Conservation (phyloP, 306 rosid genomes). For the Prunus davidiana region DNA sequence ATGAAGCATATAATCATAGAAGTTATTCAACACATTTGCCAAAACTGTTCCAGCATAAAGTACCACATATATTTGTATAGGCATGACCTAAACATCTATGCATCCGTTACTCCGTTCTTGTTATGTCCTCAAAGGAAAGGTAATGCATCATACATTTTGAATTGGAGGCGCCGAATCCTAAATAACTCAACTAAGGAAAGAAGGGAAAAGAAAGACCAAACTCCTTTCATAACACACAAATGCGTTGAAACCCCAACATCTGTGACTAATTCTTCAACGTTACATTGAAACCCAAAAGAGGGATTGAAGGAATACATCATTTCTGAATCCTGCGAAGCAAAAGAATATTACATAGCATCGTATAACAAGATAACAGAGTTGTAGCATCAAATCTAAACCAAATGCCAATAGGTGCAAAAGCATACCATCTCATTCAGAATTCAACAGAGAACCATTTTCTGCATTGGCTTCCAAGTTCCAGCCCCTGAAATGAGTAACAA, state of each 20-base stretch:
- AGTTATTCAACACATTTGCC: too few species aligned
- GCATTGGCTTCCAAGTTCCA: slow-evolving; percentile 63
- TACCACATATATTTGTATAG: not conserved
- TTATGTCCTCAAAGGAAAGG: not conserved
- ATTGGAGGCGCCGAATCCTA: not conserved
- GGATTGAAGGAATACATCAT: not conserved
- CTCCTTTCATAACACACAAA: not conserved
- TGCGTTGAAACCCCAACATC: not conserved
- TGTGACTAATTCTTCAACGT: not conserved
- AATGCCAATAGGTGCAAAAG: not conserved
- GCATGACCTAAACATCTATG: not conserved
- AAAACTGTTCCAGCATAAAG: too few species aligned
- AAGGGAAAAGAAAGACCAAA: not conserved
- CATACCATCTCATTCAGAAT: slow-evolving; percentile 44
- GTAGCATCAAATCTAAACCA: slow-evolving; percentile 15
- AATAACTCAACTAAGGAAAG: not conserved
- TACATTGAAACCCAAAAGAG: not conserved
- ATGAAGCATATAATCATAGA: not conserved
- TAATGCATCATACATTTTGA: not conserved
- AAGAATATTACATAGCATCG: not conserved
- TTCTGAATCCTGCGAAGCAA: not conserved
- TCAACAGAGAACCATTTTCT: slow-evolving; percentile 44
- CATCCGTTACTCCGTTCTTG: not conserved
- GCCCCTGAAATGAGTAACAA: slow-evolving; percentile 41
- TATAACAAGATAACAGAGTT: slow-evolving; percentile 9